Percentiles rank a stretch among this genome's conserved stretches.
phyloP scores from a whole-genome alignment of 2,329 filamentous ascomycete species.

The Coniochaeta hoffmannii region DNA sequence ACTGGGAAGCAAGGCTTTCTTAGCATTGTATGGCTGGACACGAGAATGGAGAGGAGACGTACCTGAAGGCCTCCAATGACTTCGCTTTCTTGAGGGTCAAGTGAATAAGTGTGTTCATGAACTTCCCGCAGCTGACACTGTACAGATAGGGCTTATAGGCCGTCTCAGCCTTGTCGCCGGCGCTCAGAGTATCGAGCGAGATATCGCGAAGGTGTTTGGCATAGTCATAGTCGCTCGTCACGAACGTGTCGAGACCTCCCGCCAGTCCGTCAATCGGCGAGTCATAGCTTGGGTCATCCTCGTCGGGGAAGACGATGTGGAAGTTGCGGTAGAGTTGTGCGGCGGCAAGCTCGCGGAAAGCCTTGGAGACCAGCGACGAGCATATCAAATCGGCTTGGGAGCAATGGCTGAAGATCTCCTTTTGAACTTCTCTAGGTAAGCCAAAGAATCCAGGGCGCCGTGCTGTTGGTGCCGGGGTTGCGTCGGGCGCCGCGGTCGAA shows the following conservation, averaged over 20 bases:
- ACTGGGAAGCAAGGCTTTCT: conserved; percentile 21
- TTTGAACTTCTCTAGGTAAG: conserved; percentile 40
- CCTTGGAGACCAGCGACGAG: conserved; percentile 49
- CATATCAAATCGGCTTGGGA: conserved; percentile 45
- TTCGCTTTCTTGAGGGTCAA: conserved; percentile 48
- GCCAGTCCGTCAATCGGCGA: conserved; percentile 50
- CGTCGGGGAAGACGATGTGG: conserved; percentile 53
- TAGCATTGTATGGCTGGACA: conserved; percentile 1
- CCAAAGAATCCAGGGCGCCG: conserved; percentile 26
- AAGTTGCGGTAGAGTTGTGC: conserved; percentile 53
- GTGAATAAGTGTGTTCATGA: conserved; percentile 53
- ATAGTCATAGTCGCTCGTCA: conserved; percentile 57
- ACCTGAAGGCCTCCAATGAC: conserved; percentile 50
- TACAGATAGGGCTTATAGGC: conserved; percentile 48
- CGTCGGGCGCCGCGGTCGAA: conserved; percentile 4
- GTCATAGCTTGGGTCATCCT: conserved; percentile 44
- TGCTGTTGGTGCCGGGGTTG: background rate
- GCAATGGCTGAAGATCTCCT: conserved; percentile 41
- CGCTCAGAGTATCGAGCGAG: conserved; percentile 46
- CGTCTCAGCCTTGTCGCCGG: conserved; percentile 43
- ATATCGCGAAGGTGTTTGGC: conserved; percentile 49
- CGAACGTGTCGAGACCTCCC: conserved; percentile 52
- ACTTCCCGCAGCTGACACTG: conserved; percentile 51
- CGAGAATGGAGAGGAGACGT: conserved; percentile 14
- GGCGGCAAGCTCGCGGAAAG: conserved; percentile 51